Conservation (phyloP, 495 filamentous ascomycete species). For the Penicillium parvum region DNA sequence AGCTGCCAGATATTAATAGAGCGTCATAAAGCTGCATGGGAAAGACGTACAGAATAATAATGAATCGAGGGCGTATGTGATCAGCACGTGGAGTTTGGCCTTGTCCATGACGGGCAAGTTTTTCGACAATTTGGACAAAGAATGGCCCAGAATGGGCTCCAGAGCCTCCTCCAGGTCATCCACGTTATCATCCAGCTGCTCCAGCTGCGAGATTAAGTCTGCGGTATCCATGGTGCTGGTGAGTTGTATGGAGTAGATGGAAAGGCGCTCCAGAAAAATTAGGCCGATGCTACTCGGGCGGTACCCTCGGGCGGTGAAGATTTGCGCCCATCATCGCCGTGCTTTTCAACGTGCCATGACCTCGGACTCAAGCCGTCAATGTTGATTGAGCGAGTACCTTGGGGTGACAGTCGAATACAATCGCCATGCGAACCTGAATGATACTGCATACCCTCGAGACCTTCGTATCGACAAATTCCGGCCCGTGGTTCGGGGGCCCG, state of each 20-base stretch:
- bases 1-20: slow-evolving; percentile 45
- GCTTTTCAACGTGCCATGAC: slow-evolving; percentile 1
- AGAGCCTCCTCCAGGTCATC: slow-evolving; percentile 73
- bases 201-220: slow-evolving; percentile 52
- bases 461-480: not conserved
- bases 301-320: slow-evolving; percentile 20
- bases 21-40: not conserved
- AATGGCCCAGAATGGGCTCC: slow-evolving; percentile 57
- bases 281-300: slow-evolving; percentile 18
- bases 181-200: slow-evolving; percentile 68
- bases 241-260: slow-evolving; percentile 7
- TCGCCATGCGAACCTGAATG: not conserved
- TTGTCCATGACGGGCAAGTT: slow-evolving; percentile 89
- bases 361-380: no score
- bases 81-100: slow-evolving; percentile 81
- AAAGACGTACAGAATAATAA: slow-evolving; percentile 71
- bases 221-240: slow-evolving; percentile 41
- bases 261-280: slow-evolving; percentile 19
- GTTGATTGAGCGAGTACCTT: no score
- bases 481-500: slow-evolving; percentile 7
- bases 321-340: slow-evolving; percentile 7
- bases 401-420: not conserved
- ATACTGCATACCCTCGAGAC: not conserved
- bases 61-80: slow-evolving; percentile 87
- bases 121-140: slow-evolving; percentile 61